Evolutionary conservation across 768 basidiomycete genomes (phyloP).

Genomic region (Tulasnella sp.): DNA sequence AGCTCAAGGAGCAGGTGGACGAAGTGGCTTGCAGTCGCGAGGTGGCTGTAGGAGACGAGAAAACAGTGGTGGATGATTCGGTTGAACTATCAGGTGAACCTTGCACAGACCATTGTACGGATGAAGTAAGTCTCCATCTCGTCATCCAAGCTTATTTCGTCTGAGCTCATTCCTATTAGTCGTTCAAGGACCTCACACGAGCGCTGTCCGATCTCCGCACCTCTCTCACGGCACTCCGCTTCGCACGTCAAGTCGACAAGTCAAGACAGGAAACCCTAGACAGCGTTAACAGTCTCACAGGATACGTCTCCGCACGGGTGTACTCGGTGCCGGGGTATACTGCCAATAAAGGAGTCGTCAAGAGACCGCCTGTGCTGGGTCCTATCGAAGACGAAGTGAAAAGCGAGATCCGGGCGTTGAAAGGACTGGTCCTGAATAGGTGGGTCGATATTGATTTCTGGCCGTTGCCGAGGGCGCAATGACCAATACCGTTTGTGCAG

Average conservation of each 20-base stretch:
- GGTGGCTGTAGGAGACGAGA: background rate
- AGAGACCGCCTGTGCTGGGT: slow-evolving; percentile 21
- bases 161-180: slow-evolving; percentile 3
- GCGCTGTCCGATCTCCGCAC: background rate
- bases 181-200: slow-evolving; percentile 19
- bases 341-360: background rate
- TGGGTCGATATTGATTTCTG: background rate
- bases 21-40: slow-evolving; percentile 3
- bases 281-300: slow-evolving; percentile 31
- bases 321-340: slow-evolving; percentile 13
- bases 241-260: slow-evolving; percentile 24
- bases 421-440: slow-evolving; percentile 36
- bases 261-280: slow-evolving; percentile 7
- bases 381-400: slow-evolving; percentile 36
- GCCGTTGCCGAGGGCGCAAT: background rate
- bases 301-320: slow-evolving; percentile 33
- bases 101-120: background rate
- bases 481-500: background rate
- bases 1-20: slow-evolving; percentile 13
- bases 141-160: background rate
- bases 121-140: slow-evolving; percentile 14
- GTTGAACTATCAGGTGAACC: background rate
- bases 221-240: slow-evolving; percentile 19
- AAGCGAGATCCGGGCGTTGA: slow-evolving; percentile 35
- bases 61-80: background rate